Percentiles rank a stretch among this genome's conserved stretches.
These are phyloP conservation scores for Pseudopyrenochaeta lycopersici DNA, from an alignment of 2,329 filamentous ascomycete species.

Conservation along the genomic window DNA sequence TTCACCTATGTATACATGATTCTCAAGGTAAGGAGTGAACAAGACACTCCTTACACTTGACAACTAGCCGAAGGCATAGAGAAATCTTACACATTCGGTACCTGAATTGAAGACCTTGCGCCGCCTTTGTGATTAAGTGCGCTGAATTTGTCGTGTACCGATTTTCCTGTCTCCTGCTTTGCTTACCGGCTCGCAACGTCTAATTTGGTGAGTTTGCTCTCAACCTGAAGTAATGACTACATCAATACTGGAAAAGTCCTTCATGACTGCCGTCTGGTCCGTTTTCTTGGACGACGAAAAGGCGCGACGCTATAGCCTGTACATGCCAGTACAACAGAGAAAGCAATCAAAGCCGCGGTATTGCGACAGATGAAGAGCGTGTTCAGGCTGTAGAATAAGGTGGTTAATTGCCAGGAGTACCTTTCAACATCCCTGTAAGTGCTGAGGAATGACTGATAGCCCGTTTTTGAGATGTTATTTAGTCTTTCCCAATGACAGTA, in stretches of 20 bases:
- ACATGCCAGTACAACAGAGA: conserved; percentile 12
- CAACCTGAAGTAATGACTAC: no score
- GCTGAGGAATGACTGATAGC: not conserved
- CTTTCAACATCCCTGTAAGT: conserved; percentile 1
- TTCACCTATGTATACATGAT: not conserved
- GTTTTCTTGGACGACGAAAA: not conserved
- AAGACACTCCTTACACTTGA: no score
- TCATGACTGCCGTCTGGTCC: not conserved
- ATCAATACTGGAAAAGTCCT: no score
- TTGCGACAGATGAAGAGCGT: conserved; percentile 11
- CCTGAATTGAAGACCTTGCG: no score
- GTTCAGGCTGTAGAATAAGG: conserved; percentile 12
- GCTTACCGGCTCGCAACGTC: no score
- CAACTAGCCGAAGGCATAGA: no score
- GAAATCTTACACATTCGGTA: no score
- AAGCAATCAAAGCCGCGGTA: conserved; percentile 9
- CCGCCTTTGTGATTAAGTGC: no score
- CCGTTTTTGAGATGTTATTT: not conserved
- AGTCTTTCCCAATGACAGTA: not conserved
- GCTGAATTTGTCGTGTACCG: no score
- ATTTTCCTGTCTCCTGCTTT: no score
- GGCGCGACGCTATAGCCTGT: conserved; percentile 5
- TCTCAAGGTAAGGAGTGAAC: no score
- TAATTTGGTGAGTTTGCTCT: no score
- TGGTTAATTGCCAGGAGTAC: conserved; percentile 15